phyloP scores from a whole-genome alignment of 225 moss, liverwort and hornwort species.

The Straminergon stramineum region DNA sequence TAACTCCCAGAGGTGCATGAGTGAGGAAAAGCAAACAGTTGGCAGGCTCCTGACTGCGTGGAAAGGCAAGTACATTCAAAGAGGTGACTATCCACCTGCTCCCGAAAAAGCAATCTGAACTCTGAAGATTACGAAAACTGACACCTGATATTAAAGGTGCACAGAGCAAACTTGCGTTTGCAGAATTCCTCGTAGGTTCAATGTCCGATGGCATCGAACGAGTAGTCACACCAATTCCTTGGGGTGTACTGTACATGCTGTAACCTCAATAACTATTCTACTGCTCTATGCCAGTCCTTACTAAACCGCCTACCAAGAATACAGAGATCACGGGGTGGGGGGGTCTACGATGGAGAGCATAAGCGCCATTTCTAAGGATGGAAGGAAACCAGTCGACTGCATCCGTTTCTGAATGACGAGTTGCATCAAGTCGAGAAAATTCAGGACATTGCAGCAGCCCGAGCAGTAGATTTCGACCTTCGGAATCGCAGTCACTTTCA shows the following conservation, averaged over 20 bases:
- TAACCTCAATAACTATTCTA: neutral
- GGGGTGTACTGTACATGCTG: slow-evolving; percentile 13
- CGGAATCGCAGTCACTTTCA: neutral
- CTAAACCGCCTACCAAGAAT: neutral
- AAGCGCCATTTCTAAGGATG: neutral
- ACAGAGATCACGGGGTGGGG: neutral
- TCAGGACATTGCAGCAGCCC: neutral
- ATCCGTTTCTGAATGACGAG: neutral
- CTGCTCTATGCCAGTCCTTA: neutral
- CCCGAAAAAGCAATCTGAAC: neutral
- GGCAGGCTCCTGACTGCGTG: neutral
- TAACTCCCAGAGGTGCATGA: neutral
- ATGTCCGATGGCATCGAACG: neutral
- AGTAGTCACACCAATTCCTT: neutral
- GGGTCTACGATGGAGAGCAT: neutral
- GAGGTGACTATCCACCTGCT: neutral
- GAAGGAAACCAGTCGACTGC: neutral
- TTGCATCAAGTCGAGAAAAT: neutral
- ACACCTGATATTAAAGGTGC: neutral
- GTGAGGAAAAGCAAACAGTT: neutral
- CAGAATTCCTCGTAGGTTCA: neutral
- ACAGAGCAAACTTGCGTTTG: neutral
- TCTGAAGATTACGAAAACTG: neutral
- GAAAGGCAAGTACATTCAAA: neutral
- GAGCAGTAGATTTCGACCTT: neutral